Evolutionary conservation across 1,139 yeast species (phyloP), one percentile per base, ranked within the genome.

Genomic region (Geotrichum fermentans): DNA sequence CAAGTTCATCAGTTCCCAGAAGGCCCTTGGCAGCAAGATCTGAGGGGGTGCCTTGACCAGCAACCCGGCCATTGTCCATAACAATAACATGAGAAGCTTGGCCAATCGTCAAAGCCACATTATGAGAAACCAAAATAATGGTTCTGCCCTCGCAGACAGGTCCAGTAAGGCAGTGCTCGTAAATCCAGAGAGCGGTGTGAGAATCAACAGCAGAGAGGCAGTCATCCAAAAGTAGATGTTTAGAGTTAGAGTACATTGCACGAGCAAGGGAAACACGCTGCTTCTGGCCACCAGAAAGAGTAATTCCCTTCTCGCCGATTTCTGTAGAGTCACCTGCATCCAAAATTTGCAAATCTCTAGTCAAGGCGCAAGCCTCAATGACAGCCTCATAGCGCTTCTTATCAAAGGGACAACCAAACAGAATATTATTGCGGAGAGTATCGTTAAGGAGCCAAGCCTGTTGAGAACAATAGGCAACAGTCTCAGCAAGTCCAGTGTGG

Each of bases 201-300:
- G 97, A 84, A 66, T 92, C 98, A 53, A 92, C 97, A 44, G 98
- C 97, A 64, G 95, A 83, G 59, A 92, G 74, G 72, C 97, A 90
- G 68, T 92, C 98, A 70, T 92, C 98, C 48, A 92, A 74, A 56
- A 92, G 67, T 43, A 92, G 74, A 61, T 86, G 90, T 55, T 80
- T 80, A 1, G 97, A 84, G 60, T 80, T 79, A 1, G 96, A 87
- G 66, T 92, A 92, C 58, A 92, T 71, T 1, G 97, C 97, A 66
- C 98, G 80, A 1, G 98, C 97, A 52, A 92, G 74, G 1, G 97
- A 89, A 40, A 90, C 92, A 68, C 97, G 80, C 70, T 92, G 97
- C 66, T 92, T 92, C 70, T 92, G 97, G 50, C 98, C 98, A 60
- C 98, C 98, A 37, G 97, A 89, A 51, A 92, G 74, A 0, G 97